phyloP scores from a whole-genome alignment of 345 rosid species.

The Acer yangbiense region DNA sequence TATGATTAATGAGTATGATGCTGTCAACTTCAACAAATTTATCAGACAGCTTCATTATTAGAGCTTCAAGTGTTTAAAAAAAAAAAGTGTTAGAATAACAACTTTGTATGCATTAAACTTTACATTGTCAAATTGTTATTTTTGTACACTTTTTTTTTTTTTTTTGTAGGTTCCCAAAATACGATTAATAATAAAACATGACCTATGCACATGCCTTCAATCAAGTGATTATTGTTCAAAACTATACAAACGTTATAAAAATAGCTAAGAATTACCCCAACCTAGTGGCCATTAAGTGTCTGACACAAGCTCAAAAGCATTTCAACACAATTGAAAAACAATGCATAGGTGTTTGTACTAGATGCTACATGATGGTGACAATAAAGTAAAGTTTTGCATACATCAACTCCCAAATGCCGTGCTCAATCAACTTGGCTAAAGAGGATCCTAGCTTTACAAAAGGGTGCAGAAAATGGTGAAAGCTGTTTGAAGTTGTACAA shows the following conservation, averaged over 20 bases:
- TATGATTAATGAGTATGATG: too few species aligned
- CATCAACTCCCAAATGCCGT: constrained; percentile 38
- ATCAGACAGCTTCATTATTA: too few species aligned
- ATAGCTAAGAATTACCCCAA: constrained; percentile 25
- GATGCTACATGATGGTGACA: constrained; percentile 42
- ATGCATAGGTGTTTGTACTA: constrained; percentile 36
- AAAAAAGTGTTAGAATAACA: too few species aligned
- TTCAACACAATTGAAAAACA: constrained; percentile 44
- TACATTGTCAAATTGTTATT: too few species aligned
- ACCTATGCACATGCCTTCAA: constrained; percentile 46
- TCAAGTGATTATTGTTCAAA: constrained; percentile 30
- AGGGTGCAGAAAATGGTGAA: constrained; percentile 23
- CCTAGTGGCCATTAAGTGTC: constrained; percentile 12
- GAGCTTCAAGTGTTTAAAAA: too few species aligned
- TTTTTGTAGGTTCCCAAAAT: constrained; percentile 16
- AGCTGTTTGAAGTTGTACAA: constrained; percentile 22
- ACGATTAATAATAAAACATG: constrained; percentile 19
- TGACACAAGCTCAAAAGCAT: constrained; percentile 31
- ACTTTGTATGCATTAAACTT: too few species aligned
- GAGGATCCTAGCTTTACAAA: constrained; percentile 29
- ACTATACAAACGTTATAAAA: constrained; percentile 34
- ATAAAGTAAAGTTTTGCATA: constrained; percentile 43
- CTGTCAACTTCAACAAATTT: too few species aligned
- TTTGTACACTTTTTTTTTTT: too few species aligned
- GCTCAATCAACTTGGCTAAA: constrained; percentile 38